A percentile compares a stretch with the other conserved stretches of the same genome.
phyloP scores from a whole-genome alignment of 345 rosid genomes.

The Ceriops tagal region DNA sequence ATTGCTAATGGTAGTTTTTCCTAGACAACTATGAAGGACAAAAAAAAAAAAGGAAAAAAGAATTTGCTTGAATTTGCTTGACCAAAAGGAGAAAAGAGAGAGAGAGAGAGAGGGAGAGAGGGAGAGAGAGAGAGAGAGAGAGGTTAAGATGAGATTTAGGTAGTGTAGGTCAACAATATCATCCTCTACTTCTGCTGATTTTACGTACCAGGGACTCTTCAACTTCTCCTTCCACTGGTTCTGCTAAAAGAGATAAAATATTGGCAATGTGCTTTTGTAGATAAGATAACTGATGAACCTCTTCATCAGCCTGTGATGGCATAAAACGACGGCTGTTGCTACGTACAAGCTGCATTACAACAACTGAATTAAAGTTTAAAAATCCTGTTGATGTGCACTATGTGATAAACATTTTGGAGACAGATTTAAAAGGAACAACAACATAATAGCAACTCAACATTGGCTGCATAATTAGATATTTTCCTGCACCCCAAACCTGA shows the following conservation, averaged over 20 bases:
- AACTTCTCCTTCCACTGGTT: constrained; percentile 81
- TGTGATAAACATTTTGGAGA: background rate
- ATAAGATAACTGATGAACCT: constrained; percentile 94
- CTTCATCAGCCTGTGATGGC: constrained; percentile 98
- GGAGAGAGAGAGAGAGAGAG: no score
- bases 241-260: constrained; percentile 84
- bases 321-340: constrained; percentile 90
- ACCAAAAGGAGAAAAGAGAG: background rate
- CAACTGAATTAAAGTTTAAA: background rate
- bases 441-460: background rate
- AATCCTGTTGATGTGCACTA: no score
- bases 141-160: background rate
- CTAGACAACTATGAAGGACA: no score
- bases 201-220: constrained; percentile 81
- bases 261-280: constrained; percentile 89
- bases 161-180: background rate
- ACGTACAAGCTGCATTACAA: constrained; percentile 79
- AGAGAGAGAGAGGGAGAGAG: background rate
- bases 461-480: background rate
- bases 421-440: background rate
- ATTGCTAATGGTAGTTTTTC: no score
- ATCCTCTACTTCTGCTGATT: background rate
- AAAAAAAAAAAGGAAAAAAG: background rate
- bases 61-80: background rate
- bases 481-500: background rate